A percentile compares a stretch with the other conserved stretches of the same genome.
Conservation (phyloP, 192 early-diverging fungal species). For the Pilobolus umbonatus region DNA sequence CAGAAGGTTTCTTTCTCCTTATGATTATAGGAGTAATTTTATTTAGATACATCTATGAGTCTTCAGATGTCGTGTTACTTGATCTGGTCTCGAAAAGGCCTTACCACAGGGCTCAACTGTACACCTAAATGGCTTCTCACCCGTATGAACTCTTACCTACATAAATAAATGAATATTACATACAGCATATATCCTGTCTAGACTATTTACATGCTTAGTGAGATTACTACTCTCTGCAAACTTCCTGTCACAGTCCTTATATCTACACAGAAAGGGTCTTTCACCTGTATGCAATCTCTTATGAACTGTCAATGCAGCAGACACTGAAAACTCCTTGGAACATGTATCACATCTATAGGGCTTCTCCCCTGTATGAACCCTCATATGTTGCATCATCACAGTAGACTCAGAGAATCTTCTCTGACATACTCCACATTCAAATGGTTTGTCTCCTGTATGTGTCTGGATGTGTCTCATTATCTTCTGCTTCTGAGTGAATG, state of each 20-base stretch:
- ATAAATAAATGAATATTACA: background rate
- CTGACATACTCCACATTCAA: constrained; percentile 67
- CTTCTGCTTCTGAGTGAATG: constrained; percentile 53
- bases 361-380: constrained; percentile 74
- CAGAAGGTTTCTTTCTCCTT: background rate
- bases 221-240: constrained; percentile 55
- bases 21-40: background rate
- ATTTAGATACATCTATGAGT: background rate
- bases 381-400: constrained; percentile 74
- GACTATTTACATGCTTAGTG: constrained; percentile 47
- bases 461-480: constrained; percentile 81
- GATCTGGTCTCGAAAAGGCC: constrained; percentile 50
- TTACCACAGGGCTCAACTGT: constrained; percentile 42
- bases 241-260: constrained; percentile 47
- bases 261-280: constrained; percentile 49
- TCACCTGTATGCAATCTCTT: constrained; percentile 62
- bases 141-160: constrained; percentile 54
- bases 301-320: constrained; percentile 67
- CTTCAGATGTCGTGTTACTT: constrained; percentile 31
- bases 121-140: constrained; percentile 69
- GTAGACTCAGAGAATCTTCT: constrained; percentile 78
- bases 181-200: too few species aligned
- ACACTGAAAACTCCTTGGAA: constrained; percentile 61
- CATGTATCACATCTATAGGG: constrained; percentile 69
- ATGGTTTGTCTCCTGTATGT: constrained; percentile 78